A percentile compares a stretch with the other conserved stretches of the same genome.
These are phyloP conservation scores for Podospora fimiseda DNA, from an alignment of 495 filamentous ascomycete genomes.

Conservation along the genomic window DNA sequence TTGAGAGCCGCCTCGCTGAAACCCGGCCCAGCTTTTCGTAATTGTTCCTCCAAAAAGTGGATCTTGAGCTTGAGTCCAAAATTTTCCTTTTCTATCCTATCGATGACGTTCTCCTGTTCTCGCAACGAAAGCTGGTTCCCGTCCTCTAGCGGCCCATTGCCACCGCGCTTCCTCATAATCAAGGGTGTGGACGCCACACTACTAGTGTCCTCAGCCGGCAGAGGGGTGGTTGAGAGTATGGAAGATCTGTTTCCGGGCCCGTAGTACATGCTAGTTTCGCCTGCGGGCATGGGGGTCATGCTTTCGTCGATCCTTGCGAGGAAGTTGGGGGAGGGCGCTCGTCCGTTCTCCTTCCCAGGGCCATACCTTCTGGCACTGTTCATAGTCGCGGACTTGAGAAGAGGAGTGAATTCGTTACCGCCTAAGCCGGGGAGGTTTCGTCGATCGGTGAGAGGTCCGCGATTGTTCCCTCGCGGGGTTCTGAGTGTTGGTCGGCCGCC, in stretches of 20 bases:
- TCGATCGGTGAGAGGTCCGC: conserved; percentile 59
- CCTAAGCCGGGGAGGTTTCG: conserved; percentile 58
- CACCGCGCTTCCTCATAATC: conserved; percentile 52
- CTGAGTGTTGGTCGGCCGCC: conserved; percentile 54
- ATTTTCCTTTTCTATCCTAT: conserved; percentile 90
- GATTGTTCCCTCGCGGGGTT: conserved; percentile 60
- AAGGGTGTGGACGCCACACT: conserved; percentile 77
- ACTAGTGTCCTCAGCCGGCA: conserved; percentile 63
- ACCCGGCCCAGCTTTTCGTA: conserved; percentile 77
- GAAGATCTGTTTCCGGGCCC: conserved; percentile 49
- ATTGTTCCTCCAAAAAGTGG: conserved; percentile 69
- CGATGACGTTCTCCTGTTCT: conserved; percentile 92
- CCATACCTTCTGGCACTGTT: conserved; percentile 63
- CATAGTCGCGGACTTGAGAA: conserved; percentile 82
- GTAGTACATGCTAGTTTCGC: conserved; percentile 63
- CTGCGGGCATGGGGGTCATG: conserved; percentile 53
- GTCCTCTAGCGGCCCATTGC: conserved; percentile 58
- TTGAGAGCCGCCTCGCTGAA: conserved; percentile 80
- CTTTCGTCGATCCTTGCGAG: conserved; percentile 56
- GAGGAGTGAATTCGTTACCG: conserved; percentile 82
- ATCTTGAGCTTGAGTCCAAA: conserved; percentile 76
- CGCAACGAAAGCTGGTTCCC: conserved; percentile 86
- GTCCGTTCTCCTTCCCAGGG: conserved; percentile 44
- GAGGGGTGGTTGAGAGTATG: conserved; percentile 45
- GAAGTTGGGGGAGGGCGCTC: conserved; percentile 58